A percentile compares a stretch with the other conserved stretches of the same genome.
phyloP scores from a whole-genome alignment of 2,329 filamentous ascomycete species.

The Pyrenophora seminiperda region DNA sequence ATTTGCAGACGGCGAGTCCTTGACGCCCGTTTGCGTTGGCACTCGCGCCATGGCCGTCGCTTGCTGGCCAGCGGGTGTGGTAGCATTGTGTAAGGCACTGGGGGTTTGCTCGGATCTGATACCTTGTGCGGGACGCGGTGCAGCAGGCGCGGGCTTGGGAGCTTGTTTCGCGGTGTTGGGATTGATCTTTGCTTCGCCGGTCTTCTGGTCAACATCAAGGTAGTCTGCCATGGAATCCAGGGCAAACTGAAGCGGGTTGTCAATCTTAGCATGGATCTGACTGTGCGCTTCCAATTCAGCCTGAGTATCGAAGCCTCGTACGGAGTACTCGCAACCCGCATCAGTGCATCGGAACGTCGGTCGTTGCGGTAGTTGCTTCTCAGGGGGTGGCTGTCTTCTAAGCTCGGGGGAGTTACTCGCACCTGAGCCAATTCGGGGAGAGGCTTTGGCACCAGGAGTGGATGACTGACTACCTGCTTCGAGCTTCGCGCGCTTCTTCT shows the following conservation, averaged over 20 bases:
- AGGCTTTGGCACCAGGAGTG: slow-evolving; percentile 49
- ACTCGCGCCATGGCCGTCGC: slow-evolving; percentile 48
- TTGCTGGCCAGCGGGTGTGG: slow-evolving; percentile 44
- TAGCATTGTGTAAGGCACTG: slow-evolving; percentile 37
- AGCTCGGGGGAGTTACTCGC: slow-evolving; percentile 53
- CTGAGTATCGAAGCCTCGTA: slow-evolving; percentile 61
- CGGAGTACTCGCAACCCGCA: slow-evolving; percentile 59
- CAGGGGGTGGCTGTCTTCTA: slow-evolving; percentile 51
- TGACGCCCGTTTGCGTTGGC: slow-evolving; percentile 45
- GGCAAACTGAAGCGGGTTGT: slow-evolving; percentile 62
- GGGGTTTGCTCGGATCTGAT: slow-evolving; percentile 45
- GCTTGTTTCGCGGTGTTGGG: slow-evolving; percentile 28
- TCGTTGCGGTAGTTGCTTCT: slow-evolving; percentile 51
- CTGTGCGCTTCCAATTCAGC: slow-evolving; percentile 61
- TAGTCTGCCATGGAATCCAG: slow-evolving; percentile 58
- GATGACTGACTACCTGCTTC: slow-evolving; percentile 49
- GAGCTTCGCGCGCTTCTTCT: slow-evolving; percentile 61
- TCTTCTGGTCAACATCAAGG: slow-evolving; percentile 56
- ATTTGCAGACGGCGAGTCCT: slow-evolving; percentile 45
- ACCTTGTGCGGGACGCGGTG: slow-evolving; percentile 31
- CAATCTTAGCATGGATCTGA: slow-evolving; percentile 59
- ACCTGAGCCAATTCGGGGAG: slow-evolving; percentile 45
- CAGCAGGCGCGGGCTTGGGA: slow-evolving; percentile 28
- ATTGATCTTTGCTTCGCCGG: slow-evolving; percentile 43
- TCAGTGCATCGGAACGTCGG: slow-evolving; percentile 60